These are phyloP conservation scores for Irpex sp. DNA, from an alignment of 1,284 basidiomycete genomes.

Conservation along the genomic window DNA sequence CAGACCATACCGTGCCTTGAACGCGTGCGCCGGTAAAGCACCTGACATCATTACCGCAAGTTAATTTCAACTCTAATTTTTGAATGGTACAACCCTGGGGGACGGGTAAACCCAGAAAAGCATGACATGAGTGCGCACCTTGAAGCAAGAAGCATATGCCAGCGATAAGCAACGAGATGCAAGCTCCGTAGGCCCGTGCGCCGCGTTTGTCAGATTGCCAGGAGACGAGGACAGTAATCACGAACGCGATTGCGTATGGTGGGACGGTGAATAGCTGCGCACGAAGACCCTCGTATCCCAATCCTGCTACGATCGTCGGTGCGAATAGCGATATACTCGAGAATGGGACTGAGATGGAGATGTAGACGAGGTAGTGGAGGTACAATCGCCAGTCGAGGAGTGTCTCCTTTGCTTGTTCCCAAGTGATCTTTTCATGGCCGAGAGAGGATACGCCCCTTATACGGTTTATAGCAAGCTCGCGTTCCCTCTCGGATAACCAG, in stretches of 20 bases:
- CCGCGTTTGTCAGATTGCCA: constrained; percentile 13
- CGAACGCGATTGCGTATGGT: constrained; percentile 40
- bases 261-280: constrained; percentile 60
- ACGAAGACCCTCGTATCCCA: constrained; percentile 41
- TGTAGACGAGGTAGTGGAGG: constrained; percentile 28
- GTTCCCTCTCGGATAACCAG: constrained; percentile 13
- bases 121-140: constrained; percentile 22
- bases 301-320: constrained; percentile 33
- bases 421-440: constrained; percentile 25
- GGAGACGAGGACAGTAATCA: constrained; percentile 26
- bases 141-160: constrained; percentile 16
- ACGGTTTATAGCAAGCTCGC: constrained; percentile 17
- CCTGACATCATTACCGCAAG: constrained; percentile 14
- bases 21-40: constrained; percentile 25
- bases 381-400: constrained; percentile 30
- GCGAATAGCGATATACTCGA: constrained; percentile 32
- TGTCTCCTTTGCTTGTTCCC: constrained; percentile 24
- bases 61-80: constrained; percentile 2
- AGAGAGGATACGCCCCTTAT: constrained; percentile 25
- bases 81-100: constrained; percentile 8
- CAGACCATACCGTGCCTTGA: constrained; percentile 32
- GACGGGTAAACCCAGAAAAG: constrained; percentile 8
- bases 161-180: constrained; percentile 11
- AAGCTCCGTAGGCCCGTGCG: constrained; percentile 12
- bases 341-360: constrained; percentile 30